A percentile compares a stretch with the other conserved stretches of the same genome.
Evolutionary conservation across 345 rosid genomes (phyloP).

Genomic region (Crucihimalaya himalaica): DNA sequence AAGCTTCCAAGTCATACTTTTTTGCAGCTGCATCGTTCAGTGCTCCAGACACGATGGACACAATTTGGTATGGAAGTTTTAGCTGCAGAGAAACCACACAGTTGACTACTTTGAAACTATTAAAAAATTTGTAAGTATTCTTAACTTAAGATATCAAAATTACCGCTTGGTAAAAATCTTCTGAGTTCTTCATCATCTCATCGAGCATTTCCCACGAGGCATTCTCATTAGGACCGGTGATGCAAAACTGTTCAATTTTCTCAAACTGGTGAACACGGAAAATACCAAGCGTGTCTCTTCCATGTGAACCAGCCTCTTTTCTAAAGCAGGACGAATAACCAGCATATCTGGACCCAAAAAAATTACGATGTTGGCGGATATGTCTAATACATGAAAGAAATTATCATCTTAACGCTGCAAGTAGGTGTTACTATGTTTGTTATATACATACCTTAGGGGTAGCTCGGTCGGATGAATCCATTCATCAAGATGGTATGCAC

Average conservation of each 20-base stretch:
- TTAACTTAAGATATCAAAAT: background rate
- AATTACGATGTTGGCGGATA: background rate
- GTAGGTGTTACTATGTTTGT: background rate
- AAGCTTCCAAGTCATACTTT: constrained; percentile 91
- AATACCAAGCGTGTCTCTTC: constrained; percentile 92
- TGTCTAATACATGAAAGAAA: background rate
- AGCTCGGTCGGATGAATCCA: constrained; percentile 90
- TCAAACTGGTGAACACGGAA: constrained; percentile 99
- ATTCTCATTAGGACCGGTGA: constrained; percentile 80
- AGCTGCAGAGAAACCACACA: constrained; percentile 54
- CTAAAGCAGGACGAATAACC: constrained; percentile 95
- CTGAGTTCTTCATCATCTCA: constrained; percentile 90
- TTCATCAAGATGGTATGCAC: constrained; percentile 87
- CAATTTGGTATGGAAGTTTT: constrained; percentile 72
- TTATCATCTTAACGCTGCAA: background rate
- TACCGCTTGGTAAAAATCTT: constrained; percentile 83
- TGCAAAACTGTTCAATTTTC: constrained; percentile 94
- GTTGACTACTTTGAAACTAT: background rate
- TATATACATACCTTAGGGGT: constrained; percentile 58
- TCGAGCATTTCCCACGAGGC: constrained; percentile 93
- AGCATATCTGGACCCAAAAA: constrained; percentile 63
- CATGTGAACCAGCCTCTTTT: constrained; percentile 98
- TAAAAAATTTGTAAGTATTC: background rate
- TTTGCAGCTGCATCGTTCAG: constrained; percentile 95
- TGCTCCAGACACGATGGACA: constrained; percentile 91